Base-by-base conservation (phyloP, 2,329 filamentous ascomycete species). In the Leptographium galeiforme region DNA sequence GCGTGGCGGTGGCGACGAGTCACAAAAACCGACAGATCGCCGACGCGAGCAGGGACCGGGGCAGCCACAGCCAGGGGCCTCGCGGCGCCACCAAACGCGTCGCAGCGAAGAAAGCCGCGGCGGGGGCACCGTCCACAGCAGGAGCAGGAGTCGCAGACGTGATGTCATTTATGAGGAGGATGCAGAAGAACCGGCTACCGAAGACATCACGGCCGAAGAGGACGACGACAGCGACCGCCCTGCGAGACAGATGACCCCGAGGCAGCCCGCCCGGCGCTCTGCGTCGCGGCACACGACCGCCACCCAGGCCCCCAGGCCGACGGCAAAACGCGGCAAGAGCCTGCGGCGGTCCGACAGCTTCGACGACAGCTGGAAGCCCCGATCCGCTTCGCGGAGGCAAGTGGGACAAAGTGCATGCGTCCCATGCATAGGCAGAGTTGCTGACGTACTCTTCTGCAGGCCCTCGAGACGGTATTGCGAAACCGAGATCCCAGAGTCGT, bases 221-320 rank as follows among this genome's bases (percentile, higher is more conserved):
- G 55, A 58, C 2, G 53, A 51, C 8, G 52, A 52, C 47, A 45
- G 53, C 30, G 52, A 51, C 11, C 46, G 18, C 18, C 25, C 52
- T 8, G 52, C 40, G 12, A 58, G 58, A 1, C 54, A 53, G 30
- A 54, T 59, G 10, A 43, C 48, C 25, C n/a, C 36, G 11, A 33
- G 48, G 16, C 48, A 33, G 16, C 59, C 57, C 50, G 52, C 53
- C 39, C 54, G 57, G 32, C 60, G 61, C 16, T 65, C 64, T 2
- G 55, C 50, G 2, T 62, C 63, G 11, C 59, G 60, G 8, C 57
- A 61, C 48, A 59, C 61, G 7, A 56, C 59, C 1, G 56, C 57
- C 16, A 57, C 56, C 40, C 59, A 55, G 12, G 50, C 51, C 11
- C 40, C 39, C 4, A 49, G 50, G n/a, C 52, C 51, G 13, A 16